Evolutionary conservation across 78 protist species (phyloP), one percentile per base, ranked within the genome.

Genomic region (Polysphondylium violaceum): DNA sequence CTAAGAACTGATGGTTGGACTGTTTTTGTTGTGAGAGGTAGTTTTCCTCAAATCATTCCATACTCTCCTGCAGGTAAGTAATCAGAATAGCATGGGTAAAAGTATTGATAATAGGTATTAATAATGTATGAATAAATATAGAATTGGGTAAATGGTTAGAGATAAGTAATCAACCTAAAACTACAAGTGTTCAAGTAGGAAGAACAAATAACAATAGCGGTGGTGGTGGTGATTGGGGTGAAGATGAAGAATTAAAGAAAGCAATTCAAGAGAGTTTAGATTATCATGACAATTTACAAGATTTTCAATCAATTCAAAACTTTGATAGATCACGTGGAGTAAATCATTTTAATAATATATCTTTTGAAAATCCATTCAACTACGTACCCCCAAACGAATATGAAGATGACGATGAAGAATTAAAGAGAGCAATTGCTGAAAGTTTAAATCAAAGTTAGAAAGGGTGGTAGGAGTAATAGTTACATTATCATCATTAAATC

Each of bases 1-100:
- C 76, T 87, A 3, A 19, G 76, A 27, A 0, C 5, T 3, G 74
- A 85, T 31, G 93, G 93, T 33, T 93, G 89, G 79, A 64, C 55
- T 59, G 56, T 93, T 7, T 93, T 93, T 61, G 96, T 93, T 1
- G 83, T 81, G 19, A 33, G 87, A 23, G 92, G 96, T 4, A 27
- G 9, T 5, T 53, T 67, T 40, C 95, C 95, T 35, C 6, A n/a
- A 2, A 55, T 74, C 47, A 21, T 74, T 7, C 79, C 79, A 7
- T 74, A 21, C n/a, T 74, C 79, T 35, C 14, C 33, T 29, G 79
- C 79, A 17, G n/a, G n/a, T n/a, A n/a, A n/a, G n/a, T n/a, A n/a
- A n/a, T n/a, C n/a, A n/a, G n/a, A n/a, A n/a, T n/a, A n/a, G n/a
- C n/a, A n/a, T n/a, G n/a, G n/a, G n/a, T n/a, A n/a, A n/a, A n/a